Evolutionary conservation across 169 alveolate genomes (phyloP).

Genomic region (Plasmodium vinckei): DNA sequence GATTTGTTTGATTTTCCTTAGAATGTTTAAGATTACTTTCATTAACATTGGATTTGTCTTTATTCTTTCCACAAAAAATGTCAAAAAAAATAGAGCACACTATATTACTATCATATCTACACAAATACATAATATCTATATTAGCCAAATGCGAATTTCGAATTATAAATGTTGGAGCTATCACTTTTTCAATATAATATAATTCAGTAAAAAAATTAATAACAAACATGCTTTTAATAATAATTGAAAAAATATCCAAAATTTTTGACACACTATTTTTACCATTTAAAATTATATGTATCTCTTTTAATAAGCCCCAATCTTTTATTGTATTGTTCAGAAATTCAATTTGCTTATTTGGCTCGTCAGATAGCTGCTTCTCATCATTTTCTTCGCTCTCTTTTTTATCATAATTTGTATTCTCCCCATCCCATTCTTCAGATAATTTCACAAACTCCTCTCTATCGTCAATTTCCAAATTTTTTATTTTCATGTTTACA

Average conservation of each 20-base stretch:
- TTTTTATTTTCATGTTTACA: slow-evolving; percentile 44
- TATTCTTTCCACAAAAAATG: not conserved
- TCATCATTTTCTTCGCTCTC: not conserved
- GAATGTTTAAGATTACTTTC: not conserved
- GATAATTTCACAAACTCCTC: not conserved
- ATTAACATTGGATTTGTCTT: not conserved
- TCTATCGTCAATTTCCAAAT: not conserved
- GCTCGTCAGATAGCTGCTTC: not conserved
- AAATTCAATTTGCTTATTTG: not conserved
- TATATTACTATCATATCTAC: slow-evolving; percentile 22
- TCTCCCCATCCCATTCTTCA: not conserved
- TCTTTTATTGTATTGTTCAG: not conserved
- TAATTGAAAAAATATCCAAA: slow-evolving; percentile 29
- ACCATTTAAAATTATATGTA: slow-evolving; percentile 49
- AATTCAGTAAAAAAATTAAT: slow-evolving; percentile 26
- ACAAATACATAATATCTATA: slow-evolving; percentile 21
- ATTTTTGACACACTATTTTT: slow-evolving; percentile 19
- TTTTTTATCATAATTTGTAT: not conserved
- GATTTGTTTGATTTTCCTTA: not conserved
- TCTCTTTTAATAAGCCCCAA: slow-evolving; percentile 45
- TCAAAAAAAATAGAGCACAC: slow-evolving; percentile 20
- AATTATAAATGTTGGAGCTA: slow-evolving; percentile 10
- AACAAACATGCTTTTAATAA: slow-evolving; percentile 30
- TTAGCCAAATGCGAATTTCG: slow-evolving; percentile 15
- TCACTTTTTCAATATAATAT: slow-evolving; percentile 29